Base-by-base conservation (phyloP, 225 moss, liverwort and hornwort genomes). In the Anthoceros angustus region DNA sequence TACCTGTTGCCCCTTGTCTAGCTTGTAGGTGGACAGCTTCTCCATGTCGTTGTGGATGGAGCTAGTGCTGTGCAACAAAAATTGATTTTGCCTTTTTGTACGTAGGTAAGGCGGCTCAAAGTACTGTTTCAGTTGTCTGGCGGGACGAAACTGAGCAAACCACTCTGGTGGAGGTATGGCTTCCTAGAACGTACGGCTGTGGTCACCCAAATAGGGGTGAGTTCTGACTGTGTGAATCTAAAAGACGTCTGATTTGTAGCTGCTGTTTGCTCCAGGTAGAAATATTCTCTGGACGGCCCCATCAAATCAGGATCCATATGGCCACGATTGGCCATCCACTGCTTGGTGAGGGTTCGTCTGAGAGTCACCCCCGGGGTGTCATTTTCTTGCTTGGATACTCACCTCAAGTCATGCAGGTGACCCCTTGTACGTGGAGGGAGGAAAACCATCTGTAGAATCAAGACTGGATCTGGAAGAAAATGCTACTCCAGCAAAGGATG, bases 301-400 rank as follows among this genome's bases (percentile, higher is more conserved):
- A 95, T 86, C 91, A 95, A 78, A 91, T 95, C 69, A 82, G 91
- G 71, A 95, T 95, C 72, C 95, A 95, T 75, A 70, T 95, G 61
- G 95, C 95, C 42, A 83, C 85, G 65, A 67, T 85, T 41, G 88
- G 88, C 40, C 86, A 95, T 73, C 91, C 88, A 40, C 66, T 95
- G 63, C 70, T 86, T 68, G 95, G 91, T 95, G 62, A 42, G 72
- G 67, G 8, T 24, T 20, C 11, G 4, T 32, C 39, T 5, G 23
- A 49, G 16, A 45, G 5, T 20, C 26, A 23, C 61, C 6, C 24
- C 25, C 42, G 12, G 43, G 0, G 9, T 61, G 9, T 32, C n/a
- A 42, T 64, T 64, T 40, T 20, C 64, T 23, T 64, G 9, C 42
- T 63, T 63, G 9, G 12, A 63, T 16, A 63, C 21, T 23, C 3